Evolutionary conservation across 2,329 filamentous ascomycete species (phyloP), one percentile per base, ranked within the genome.

Genomic region (Epichloe sibirici): DNA sequence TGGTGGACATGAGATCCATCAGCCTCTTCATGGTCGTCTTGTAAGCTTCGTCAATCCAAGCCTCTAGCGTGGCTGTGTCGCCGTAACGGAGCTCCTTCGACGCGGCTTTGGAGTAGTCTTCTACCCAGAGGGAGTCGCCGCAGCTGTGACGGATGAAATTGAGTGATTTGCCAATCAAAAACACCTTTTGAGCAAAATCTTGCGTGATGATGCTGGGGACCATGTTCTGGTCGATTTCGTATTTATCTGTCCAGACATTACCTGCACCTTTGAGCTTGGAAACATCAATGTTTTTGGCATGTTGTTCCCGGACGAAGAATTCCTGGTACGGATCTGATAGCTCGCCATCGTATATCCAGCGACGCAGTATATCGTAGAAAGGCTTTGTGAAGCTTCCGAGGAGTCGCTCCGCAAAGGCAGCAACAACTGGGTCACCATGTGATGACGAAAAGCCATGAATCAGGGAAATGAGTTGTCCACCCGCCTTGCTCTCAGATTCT

Each of bases 341-440:
- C 72, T 98, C 94, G 55, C 93, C 93, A 62, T 98, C 91, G 64
- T 98, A 98, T 49, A 98, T 95, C 93, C 93, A 98, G 61, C 89
- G 86, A 51, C 90, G 83, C 51, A 98, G 75, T 73, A 98, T 96
- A 62, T 94, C 88, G 66, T 98, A 98, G 65, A 98, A 98, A 0
- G 94, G 94, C 15, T 87, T 79, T 1, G 93, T 96, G 51, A 98
- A 87, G 62, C 91, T 88, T 5, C 79, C 78, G 5, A 98, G 77
- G 31, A 98, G 75, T 25, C 91, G 82, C 67, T 97, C 91, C 0
- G 93, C 93, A 71, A 97, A 97, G 0, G 85, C 85, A 57, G 87
- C 87, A 28, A 98, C 93, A 58, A 96, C 90, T 0, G 93, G 93
- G 59, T 98, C 93, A 44, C 93, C 93, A 61, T 98, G 90, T 0